Base-by-base conservation (phyloP, 2,329 filamentous ascomycete genomes). In the Dothideomycetes sp. region DNA sequence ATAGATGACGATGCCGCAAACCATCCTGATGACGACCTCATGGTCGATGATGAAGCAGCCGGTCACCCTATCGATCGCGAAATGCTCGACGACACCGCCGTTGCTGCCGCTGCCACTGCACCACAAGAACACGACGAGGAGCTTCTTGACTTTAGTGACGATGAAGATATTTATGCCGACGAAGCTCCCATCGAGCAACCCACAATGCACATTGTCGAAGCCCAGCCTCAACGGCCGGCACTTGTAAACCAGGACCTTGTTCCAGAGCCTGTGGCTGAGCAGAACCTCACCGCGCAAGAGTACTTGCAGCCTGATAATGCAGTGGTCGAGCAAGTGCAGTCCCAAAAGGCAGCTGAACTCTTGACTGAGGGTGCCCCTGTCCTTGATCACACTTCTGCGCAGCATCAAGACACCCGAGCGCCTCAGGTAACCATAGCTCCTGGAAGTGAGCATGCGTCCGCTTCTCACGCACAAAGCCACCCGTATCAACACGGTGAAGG, bases 1-100 rank as follows among this genome's bases (percentile, higher is more conserved):
- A 62, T 75, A 36, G 68, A 75, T 48, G 77, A 80, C 47, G 53
- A 52, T 17, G 53, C 56, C 32, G 53, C 50, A 15, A 48, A 48
- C 14, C 45, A 49, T n/a, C 46, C 34, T 10, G 42, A 53, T 4
- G 54, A 51, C 11, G 57, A 59, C 24, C 53, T 55, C 19, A 52
- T 53, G 11, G 47, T 49, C 38, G 58, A 59, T 40, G 52, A 52
- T 27, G 43, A 46, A 16, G 52, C 53, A 42, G 49, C 30, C 27
- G 29, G 38, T 4, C 22, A 50, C n/a, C 41, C 44, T 22, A 49
- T 47, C 17, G 41, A 39, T 16, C 36, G 34, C 11, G 44, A 52
- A 16, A 42, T 43, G n/a, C n/a, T n/a, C n/a, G n/a, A n/a, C n/a
- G n/a, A n/a, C n/a, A n/a, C n/a, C n/a, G n/a, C n/a, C n/a, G n/a